phyloP scores from a whole-genome alignment of 495 filamentous ascomycete genomes.

The Diplogelasinospora grovesii region DNA sequence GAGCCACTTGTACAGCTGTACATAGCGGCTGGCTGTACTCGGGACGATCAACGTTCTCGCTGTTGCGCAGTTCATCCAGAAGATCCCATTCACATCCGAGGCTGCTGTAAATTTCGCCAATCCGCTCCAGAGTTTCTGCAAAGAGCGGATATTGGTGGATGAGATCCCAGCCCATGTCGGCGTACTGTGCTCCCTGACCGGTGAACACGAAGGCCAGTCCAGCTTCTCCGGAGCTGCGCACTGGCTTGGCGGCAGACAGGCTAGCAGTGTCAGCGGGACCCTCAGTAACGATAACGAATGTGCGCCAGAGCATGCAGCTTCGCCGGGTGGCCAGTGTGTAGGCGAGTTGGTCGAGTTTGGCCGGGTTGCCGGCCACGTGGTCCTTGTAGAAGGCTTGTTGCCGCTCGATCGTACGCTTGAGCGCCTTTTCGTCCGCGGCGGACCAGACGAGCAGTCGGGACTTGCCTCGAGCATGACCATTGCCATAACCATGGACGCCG shows the following conservation, averaged over 20 bases:
- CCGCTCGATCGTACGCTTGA: too few relatives aligned
- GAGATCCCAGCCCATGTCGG: slow-evolving; percentile 40
- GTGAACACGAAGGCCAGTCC: slow-evolving; percentile 28
- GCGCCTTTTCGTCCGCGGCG: too few relatives aligned
- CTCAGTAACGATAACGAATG: slow-evolving; percentile 16
- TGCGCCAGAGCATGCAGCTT: slow-evolving; percentile 21
- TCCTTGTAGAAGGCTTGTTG: too few relatives aligned
- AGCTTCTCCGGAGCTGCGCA: slow-evolving; percentile 2
- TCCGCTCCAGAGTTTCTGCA: slow-evolving; percentile 12
- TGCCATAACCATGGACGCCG: too few relatives aligned
- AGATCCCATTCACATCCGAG: slow-evolving; percentile 26
- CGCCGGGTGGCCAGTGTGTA: slow-evolving; percentile 9
- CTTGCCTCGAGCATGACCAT: too few relatives aligned
- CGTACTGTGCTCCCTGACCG: slow-evolving; percentile 37
- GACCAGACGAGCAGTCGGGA: too few relatives aligned
- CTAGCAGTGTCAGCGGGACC: slow-evolving; percentile 5
- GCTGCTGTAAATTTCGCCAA: slow-evolving; percentile 16
- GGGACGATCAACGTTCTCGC: slow-evolving; percentile 29
- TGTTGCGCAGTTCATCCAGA: slow-evolving; percentile 8
- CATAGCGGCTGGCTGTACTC: slow-evolving; percentile 36
- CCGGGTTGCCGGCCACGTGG: too few relatives aligned
- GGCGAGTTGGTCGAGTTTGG: neutral
- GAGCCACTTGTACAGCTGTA: slow-evolving; percentile 39
- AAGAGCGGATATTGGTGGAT: slow-evolving; percentile 25
- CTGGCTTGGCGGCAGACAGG: neutral